Conservation (phyloP, 2,329 filamentous ascomycete genomes). For the Xylariaceae sp. region DNA sequence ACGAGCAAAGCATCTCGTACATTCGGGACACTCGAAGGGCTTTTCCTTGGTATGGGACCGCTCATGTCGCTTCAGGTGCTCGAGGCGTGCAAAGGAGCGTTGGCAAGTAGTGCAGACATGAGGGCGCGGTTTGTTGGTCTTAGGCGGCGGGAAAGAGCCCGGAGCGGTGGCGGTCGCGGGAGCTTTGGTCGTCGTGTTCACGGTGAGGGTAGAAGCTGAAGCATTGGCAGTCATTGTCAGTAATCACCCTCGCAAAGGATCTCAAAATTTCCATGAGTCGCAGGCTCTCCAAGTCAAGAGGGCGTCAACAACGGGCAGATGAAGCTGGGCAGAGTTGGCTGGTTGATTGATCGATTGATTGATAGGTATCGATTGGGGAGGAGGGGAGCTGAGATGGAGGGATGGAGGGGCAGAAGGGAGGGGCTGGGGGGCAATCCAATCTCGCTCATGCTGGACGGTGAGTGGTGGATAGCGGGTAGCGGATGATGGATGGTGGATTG, state of each 20-base stretch:
- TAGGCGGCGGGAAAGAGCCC: constrained; percentile 66
- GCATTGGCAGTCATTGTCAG: constrained; percentile 24
- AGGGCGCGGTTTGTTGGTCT: constrained; percentile 94
- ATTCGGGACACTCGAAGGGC: constrained; percentile 95
- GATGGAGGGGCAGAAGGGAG: constrained; percentile 18
- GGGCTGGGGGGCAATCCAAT: constrained; percentile 15
- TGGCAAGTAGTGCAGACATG: constrained; percentile 90
- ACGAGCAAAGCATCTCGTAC: constrained; percentile 87
- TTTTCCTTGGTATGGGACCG: constrained; percentile 71
- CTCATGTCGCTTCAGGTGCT: constrained; percentile 96
- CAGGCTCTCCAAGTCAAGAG: constrained; percentile 12
- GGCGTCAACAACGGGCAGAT: constrained; percentile 2
- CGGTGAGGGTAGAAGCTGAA: constrained; percentile 37
- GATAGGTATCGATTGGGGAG: constrained; percentile 12
- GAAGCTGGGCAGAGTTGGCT: background rate
- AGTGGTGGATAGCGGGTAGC: background rate
- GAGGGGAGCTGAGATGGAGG: constrained; percentile 16
- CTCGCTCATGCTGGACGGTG: background rate
- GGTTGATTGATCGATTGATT: constrained; percentile 5
- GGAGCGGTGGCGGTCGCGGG: constrained; percentile 25
- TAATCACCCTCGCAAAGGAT: constrained; percentile 14
- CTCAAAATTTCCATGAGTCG: constrained; percentile 15
- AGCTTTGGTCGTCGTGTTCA: constrained; percentile 28
- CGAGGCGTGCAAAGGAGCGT: constrained; percentile 87
- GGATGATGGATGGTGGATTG: constrained; percentile 3